A percentile compares a stretch with the other conserved stretches of the same genome.
Conservation (phyloP, 176 grass and related monocot species). For the Phyllostachys edulis region DNA sequence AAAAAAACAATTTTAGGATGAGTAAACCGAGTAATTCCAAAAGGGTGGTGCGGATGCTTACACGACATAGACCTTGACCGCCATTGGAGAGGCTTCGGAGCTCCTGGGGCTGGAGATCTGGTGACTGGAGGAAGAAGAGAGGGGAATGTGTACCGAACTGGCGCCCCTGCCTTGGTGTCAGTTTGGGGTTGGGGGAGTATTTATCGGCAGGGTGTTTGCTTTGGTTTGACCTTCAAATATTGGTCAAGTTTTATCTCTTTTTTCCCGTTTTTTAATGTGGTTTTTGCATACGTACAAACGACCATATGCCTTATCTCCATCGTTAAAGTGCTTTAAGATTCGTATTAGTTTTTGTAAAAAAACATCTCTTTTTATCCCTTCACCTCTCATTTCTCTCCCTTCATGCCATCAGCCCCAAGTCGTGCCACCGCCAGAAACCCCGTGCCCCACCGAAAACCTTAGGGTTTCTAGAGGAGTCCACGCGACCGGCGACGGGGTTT, state of each 20-base stretch:
- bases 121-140: not conserved
- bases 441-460: too few relatives aligned
- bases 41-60: conserved; percentile 43
- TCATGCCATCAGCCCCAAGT: too few relatives aligned
- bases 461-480: too few relatives aligned
- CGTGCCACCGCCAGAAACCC: too few relatives aligned
- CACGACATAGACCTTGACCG: conserved; percentile 81
- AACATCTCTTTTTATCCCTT: too few relatives aligned
- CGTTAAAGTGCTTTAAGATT: too few relatives aligned
- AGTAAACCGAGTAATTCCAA: not conserved
- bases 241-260: not conserved
- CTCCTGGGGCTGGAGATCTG: conserved; percentile 37
- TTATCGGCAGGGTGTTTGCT: conserved; percentile 35
- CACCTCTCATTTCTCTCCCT: too few relatives aligned
- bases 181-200: not conserved
- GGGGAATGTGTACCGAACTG: not conserved
- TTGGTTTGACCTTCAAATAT: conserved; percentile 30
- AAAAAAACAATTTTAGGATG: not conserved
- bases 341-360: too few relatives aligned
- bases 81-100: conserved; percentile 58
- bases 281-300: too few relatives aligned
- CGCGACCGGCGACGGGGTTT: too few relatives aligned
- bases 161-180: not conserved
- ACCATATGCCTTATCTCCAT: too few relatives aligned
- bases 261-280: too few relatives aligned